Evolutionary conservation across 108 stramenopile genomes (phyloP), one percentile per base, ranked within the genome.

Genomic region (Cyclotella atomus): DNA sequence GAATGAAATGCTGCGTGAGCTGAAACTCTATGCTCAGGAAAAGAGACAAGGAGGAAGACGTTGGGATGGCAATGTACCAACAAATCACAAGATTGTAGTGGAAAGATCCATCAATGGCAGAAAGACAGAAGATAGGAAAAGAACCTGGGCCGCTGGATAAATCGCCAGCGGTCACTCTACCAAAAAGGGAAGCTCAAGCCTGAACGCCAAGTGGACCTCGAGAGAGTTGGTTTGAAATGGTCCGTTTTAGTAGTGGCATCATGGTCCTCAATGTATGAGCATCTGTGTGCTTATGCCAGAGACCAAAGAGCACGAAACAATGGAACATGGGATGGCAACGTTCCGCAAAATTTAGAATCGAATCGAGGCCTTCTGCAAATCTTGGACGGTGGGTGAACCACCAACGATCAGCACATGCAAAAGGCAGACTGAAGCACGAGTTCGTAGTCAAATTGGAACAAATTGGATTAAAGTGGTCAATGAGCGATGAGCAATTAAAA

Each of bases 381-480:
- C 77, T 95, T 1, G 94, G 94, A 14, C 79, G 94, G 46, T 95
- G 94, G 94, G 87, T 95, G 30, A 92, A 95, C 75, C 79, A 91
- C 27, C 94, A 95, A 59, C 83, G 94, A 25, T 88, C 90, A 43
- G 90, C 94, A 19, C 71, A 83, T 62, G 85, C 81, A 30, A 95
- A 92, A 68, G 79, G 87, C 27, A 87, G 88, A 45, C 86, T 95
- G 45, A 95, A 95, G 75, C 53, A 85, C n/a, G 91, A 91, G 59
- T 92, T 81, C 64, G 87, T 90, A 12, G 77, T 84, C 32, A 91
- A 89, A 54, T 63, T 95, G 41, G 89, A 85, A 19, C 32, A 75
- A 21, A 45, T 84, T 30, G 94, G 94, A 44, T 80, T 95, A 65
- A 91, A 88, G 55, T 95, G 94, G 94, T 55, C 45, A 16, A 59